These are phyloP conservation scores for Cylindricascospora bacillispora DNA, from an alignment of 1,139 yeast species.

Conservation along the genomic window DNA sequence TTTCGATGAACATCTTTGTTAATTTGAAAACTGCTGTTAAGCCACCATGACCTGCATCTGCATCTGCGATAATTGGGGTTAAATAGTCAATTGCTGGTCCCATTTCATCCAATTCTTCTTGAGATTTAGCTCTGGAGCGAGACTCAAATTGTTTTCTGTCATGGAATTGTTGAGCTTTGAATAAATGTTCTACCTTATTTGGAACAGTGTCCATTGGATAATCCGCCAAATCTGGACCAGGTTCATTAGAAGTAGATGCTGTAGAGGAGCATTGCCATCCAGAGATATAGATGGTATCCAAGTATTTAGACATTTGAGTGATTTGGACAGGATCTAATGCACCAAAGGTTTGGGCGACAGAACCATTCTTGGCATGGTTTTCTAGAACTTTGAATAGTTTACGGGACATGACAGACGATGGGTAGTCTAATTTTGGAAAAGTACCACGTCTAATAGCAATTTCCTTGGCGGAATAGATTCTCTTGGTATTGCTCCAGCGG, in stretches of 20 bases:
- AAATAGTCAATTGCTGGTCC: slow-evolving; percentile 55
- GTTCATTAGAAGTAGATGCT: slow-evolving; percentile 94
- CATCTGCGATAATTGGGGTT: slow-evolving; percentile 94
- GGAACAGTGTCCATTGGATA: slow-evolving; percentile 99
- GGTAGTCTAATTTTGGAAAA: slow-evolving; percentile 46
- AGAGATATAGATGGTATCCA: slow-evolving; percentile 85
- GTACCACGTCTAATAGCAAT: slow-evolving; percentile 85
- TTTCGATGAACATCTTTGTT: slow-evolving; percentile 91
- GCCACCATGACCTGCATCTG: slow-evolving; percentile 99
- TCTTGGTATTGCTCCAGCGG: slow-evolving; percentile 80
- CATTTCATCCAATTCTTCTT: slow-evolving; percentile 33
- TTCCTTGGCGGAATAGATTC: slow-evolving; percentile 81
- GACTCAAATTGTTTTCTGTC: slow-evolving; percentile 94
- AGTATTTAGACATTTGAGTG: slow-evolving; percentile 90
- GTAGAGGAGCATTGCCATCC: slow-evolving; percentile 99
- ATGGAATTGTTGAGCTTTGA: slow-evolving; percentile 94
- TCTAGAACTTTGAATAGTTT: slow-evolving; percentile 59
- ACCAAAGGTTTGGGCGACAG: slow-evolving; percentile 86
- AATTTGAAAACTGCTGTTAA: slow-evolving; percentile 89
- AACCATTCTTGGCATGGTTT: slow-evolving; percentile 60
- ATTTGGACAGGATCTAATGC: slow-evolving; percentile 95
- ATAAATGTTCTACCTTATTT: slow-evolving; percentile 92
- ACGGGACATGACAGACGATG: slow-evolving; percentile 72
- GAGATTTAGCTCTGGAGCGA: slow-evolving; percentile 55
- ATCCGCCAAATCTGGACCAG: slow-evolving; percentile 96